These are phyloP conservation scores for Theileria sp. DNA, from an alignment of 169 alveolate genomes.

Conservation along the genomic window DNA sequence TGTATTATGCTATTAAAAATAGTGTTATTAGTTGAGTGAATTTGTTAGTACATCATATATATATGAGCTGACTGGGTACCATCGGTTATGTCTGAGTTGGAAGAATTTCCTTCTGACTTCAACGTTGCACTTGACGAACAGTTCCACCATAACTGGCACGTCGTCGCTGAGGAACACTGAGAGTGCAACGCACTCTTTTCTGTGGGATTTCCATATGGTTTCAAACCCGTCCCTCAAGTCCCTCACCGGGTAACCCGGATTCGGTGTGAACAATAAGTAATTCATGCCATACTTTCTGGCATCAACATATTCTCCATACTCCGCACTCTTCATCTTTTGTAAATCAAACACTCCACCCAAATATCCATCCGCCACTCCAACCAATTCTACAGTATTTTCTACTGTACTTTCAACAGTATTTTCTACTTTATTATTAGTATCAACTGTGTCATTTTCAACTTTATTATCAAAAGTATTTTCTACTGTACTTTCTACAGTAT, in stretches of 20 bases:
- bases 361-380: not conserved
- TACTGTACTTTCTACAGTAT: not conserved
- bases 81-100: not conserved
- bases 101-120: not conserved
- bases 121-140: not conserved
- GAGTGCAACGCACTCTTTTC: conserved; percentile 2
- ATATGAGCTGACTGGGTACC: not conserved
- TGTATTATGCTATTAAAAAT: no score
- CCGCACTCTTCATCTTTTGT: not conserved
- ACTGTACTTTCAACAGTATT: no score
- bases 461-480: not conserved
- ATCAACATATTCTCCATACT: conserved; percentile 2
- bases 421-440: not conserved
- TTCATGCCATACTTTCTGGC: not conserved
- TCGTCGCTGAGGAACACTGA: not conserved
- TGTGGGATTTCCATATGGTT: conserved; percentile 3
- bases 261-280: not conserved
- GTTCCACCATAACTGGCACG: not conserved
- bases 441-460: not conserved
- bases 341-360: not conserved
- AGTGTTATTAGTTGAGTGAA: not conserved
- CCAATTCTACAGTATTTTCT: not conserved
- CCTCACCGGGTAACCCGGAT: not conserved
- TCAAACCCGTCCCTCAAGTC: not conserved
- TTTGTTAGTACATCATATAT: not conserved